A percentile compares a stretch with the other conserved stretches of the same genome.
These are phyloP conservation scores for Yarrowia sp. DNA, from an alignment of 805 yeast species.

Conservation along the genomic window DNA sequence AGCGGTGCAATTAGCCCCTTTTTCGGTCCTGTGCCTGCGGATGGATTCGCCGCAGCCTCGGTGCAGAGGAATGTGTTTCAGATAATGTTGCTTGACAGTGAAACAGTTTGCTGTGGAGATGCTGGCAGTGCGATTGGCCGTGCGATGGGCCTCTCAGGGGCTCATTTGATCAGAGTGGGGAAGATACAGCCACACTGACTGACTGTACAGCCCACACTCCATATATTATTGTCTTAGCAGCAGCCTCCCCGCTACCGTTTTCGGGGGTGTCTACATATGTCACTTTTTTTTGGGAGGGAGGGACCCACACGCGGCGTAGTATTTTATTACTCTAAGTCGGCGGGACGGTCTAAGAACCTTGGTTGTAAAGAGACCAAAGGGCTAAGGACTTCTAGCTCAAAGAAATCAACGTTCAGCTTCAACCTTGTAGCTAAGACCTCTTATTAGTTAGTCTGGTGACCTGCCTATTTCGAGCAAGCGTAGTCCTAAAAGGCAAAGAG, in stretches of 20 bases:
- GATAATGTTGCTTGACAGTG: not conserved
- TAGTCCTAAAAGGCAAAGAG: no score
- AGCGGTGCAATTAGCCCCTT: not conserved
- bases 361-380: not conserved
- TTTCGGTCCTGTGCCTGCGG: not conserved
- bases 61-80: constrained; percentile 5
- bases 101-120: not conserved
- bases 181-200: no score
- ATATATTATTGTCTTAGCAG: no score
- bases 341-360: not conserved
- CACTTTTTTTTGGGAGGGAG: no score
- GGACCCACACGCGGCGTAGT: not conserved
- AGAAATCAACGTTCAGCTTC: constrained; percentile 7
- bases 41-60: not conserved
- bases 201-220: no score
- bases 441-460: not conserved
- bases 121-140: no score
- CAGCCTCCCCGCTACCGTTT: no score
- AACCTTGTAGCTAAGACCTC: not conserved
- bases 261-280: no score
- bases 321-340: not conserved
- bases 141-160: no score
- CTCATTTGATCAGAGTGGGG: no score
- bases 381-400: no score
- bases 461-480: not conserved